Evolutionary conservation across 352 stramenopile genomes (phyloP).

Genomic region (Globisporangium nagaii): DNA sequence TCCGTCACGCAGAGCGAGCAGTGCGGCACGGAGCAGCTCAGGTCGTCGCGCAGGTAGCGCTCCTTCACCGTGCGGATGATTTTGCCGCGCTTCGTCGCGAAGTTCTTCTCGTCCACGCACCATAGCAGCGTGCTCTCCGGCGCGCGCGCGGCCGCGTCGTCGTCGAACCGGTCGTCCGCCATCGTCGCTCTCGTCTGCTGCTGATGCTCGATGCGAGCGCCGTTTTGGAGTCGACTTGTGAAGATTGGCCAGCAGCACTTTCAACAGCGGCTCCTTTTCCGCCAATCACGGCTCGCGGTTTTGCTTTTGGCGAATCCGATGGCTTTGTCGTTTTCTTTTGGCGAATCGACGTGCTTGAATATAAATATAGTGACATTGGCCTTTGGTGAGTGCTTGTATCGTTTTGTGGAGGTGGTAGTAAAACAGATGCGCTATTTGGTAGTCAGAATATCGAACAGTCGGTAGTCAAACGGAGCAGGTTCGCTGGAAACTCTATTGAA

Average conservation of each 20-base stretch:
- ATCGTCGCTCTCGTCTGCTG: neutral
- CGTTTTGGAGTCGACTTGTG: neutral
- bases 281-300: neutral
- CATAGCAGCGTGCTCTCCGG: slow-evolving; percentile 39
- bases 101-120: slow-evolving; percentile 72
- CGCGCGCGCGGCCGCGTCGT: neutral
- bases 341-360: neutral
- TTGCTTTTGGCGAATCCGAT: neutral
- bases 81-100: slow-evolving; percentile 72
- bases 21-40: slow-evolving; percentile 63
- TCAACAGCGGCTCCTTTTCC: neutral
- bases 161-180: neutral
- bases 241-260: neutral
- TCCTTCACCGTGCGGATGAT: slow-evolving; percentile 81
- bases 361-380: neutral
- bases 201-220: neutral
- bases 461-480: too few relatives aligned
- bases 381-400: neutral
- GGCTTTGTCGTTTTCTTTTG: neutral
- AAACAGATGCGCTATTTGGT: too few relatives aligned
- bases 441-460: too few relatives aligned
- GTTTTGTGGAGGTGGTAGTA: too few relatives aligned
- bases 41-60: slow-evolving; percentile 85
- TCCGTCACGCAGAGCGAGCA: slow-evolving; percentile 60
- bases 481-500: too few relatives aligned